Conservation (phyloP, 345 rosid species). For the Eucalyptus regnans region DNA sequence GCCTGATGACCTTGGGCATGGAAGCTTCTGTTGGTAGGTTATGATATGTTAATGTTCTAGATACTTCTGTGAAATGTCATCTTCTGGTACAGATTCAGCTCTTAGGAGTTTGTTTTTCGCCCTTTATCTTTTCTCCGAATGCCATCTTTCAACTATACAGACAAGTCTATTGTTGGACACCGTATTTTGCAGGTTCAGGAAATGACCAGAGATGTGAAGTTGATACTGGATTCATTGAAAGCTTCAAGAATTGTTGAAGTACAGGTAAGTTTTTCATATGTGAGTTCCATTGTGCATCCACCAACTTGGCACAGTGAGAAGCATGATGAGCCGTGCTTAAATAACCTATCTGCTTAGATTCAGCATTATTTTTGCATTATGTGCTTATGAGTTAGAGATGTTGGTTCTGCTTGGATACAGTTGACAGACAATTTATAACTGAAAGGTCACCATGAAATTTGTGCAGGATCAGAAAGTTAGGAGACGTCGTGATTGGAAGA, state of each 20-base stretch:
- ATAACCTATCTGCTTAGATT: not conserved
- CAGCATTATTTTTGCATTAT: not conserved
- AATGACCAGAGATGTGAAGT: not conserved
- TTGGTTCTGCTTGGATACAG: not conserved
- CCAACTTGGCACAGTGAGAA: not conserved
- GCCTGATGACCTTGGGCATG: not conserved
- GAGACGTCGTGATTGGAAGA: not conserved
- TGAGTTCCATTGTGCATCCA: not conserved
- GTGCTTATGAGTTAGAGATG: not conserved
- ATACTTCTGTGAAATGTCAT: not conserved
- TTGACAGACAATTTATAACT: not conserved
- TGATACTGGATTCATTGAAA: not conserved
- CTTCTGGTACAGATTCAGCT: not conserved
- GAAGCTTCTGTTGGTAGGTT: not conserved
- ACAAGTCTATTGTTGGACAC: not conserved
- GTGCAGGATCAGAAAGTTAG: not conserved
- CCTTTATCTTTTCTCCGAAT: not conserved
- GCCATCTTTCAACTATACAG: not conserved
- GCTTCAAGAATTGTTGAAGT: not conserved
- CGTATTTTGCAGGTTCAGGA: not conserved
- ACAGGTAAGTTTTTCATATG: not conserved
- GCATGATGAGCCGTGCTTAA: not conserved
- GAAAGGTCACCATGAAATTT: not conserved
- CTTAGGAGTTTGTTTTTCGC: not conserved
- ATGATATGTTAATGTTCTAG: not conserved